phyloP scores from a whole-genome alignment of 2,329 filamentous ascomycete species.

The Alternaria arborescens region DNA sequence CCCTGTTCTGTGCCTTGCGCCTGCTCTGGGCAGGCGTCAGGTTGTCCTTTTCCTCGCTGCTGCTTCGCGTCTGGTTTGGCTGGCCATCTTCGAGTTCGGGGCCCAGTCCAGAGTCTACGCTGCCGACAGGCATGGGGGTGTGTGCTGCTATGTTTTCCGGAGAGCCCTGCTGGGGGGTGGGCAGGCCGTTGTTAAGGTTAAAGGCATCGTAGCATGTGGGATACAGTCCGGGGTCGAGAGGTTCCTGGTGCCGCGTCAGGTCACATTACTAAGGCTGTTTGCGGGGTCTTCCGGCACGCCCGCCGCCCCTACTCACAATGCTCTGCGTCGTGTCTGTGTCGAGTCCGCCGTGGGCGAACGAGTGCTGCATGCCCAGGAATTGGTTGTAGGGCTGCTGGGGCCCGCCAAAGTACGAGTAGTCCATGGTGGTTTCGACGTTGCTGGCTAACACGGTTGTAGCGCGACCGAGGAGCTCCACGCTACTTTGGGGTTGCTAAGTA shows the following conservation, averaged over 20 bases:
- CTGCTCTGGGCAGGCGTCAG: conserved; percentile 61
- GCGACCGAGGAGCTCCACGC: neutral
- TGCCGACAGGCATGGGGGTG: conserved; percentile 48
- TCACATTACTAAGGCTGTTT: conserved; percentile 32
- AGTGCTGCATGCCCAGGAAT: conserved; percentile 57
- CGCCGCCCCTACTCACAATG: conserved; percentile 35
- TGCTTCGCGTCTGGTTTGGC: conserved; percentile 49
- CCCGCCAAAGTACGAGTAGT: conserved; percentile 64
- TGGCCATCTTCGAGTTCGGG: conserved; percentile 50
- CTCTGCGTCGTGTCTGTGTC: conserved; percentile 51
- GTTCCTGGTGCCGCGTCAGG: conserved; percentile 46
- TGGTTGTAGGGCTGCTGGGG: conserved; percentile 57
- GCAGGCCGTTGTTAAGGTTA: conserved; percentile 36
- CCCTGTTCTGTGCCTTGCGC: conserved; percentile 75
- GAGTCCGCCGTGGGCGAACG: conserved; percentile 41
- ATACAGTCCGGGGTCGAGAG: conserved; percentile 53
- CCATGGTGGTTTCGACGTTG: conserved; percentile 54
- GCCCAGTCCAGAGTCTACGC: conserved; percentile 55
- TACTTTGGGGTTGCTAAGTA: neutral
- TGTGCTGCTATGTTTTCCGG: conserved; percentile 39
- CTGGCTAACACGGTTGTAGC: conserved; percentile 5
- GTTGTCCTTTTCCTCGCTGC: conserved; percentile 58
- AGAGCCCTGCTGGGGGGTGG: conserved; percentile 43
- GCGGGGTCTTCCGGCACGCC: neutral
- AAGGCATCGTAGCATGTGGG: conserved; percentile 42